Base-by-base conservation (phyloP, 148 eudicot species). In the Diospyros kaki region DNA sequence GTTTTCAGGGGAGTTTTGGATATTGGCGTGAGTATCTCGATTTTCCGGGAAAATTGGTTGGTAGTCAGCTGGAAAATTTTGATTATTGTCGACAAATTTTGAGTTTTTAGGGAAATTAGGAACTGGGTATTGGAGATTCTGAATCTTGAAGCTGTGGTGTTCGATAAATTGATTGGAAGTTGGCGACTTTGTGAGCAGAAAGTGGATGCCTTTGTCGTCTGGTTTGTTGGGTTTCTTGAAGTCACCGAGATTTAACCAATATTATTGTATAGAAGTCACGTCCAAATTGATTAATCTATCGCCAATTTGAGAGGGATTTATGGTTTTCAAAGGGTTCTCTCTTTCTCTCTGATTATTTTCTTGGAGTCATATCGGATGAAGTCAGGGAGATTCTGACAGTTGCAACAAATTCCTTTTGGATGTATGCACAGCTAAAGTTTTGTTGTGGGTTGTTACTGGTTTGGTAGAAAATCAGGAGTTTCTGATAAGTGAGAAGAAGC, bases 321-420 rank as follows among this genome's bases (percentile, higher is more conserved):
- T 7, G 68, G 58, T 56, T 62, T 48, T 71, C 74, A 64, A 56
- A 18, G 50, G 50, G 39, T 64, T 58, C 39, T 64, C 59, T 68
- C 17, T 48, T 69, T 43, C 4, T 8, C 60, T 41, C 11, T 38
- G 42, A 72, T n/a, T 40, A 41, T 71, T 66, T 41, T 69, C 13
- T 56, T 72, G 41, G 65, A 64, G 40, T 69, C 45, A 52, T 62
- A 69, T 66, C 51, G 41, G 56, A 28, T 28, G 28, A 70, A 68
- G 46, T 61, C 69, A 63, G 76, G 13, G 48, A 66, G 55, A 78
- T 71, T 74, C 68, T 64, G 81, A 66, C 72, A 41, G 84, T 79
- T 84, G 66, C 75, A 82, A 77, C 83, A 74, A 71, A 80, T 84
- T 66, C 18, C 41, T 71, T 80, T 84, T 46, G 68, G 70, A 39